Base-by-base conservation (phyloP, 805 yeast genomes). In the Komagataella populi region DNA sequence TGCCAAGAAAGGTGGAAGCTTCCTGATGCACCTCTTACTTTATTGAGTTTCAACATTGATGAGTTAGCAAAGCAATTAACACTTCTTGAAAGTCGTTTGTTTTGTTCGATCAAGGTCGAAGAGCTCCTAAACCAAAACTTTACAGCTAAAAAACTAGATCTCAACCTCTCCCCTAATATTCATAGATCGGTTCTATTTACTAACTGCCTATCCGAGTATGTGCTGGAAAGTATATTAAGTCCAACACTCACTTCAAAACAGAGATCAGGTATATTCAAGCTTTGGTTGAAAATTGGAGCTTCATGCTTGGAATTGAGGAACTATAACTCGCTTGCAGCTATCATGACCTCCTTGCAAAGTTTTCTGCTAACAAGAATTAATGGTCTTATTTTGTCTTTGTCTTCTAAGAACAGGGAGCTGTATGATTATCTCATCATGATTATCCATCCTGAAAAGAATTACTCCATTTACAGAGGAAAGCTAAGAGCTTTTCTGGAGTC, bases 1-100 rank as follows among this genome's bases (percentile, higher is more conserved):
- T 72, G 80, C 48, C 80, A 77, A 51, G 78, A 73, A 51, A 72
- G 74, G 53, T 81, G 87, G 85, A 77, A 71, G 23, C 68, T 78
- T 51, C 67, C 76, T 6, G 76, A 74, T 54, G 76, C 74, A 56
- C 72, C 81, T 53, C 71, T 78, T 16, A 71, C 76, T 48, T 63
- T 80, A 46, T 60, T 78, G 44, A 80, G 82, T 54, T 71, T 81
- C 57, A 84, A 83, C 61, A 82, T 88, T 0, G 68, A 84, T 57
- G 93, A 85, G 58, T 69, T 84, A 22, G 90, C 93, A 2, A 85
- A 84, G 59, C 93, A 85, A 56, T 67, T 86, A 48, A 84, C 93
- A 0, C 66, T 84, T 17, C 76, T 86, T 54, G 95, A 86, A 61
- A 78, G 85, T 2, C 73, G 72, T 46, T 72, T 86, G 48, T 85